Evolutionary conservation across 2,329 filamentous ascomycete genomes (phyloP), one percentile per base, ranked within the genome.

Genomic region (Colletotrichum liaoningense): DNA sequence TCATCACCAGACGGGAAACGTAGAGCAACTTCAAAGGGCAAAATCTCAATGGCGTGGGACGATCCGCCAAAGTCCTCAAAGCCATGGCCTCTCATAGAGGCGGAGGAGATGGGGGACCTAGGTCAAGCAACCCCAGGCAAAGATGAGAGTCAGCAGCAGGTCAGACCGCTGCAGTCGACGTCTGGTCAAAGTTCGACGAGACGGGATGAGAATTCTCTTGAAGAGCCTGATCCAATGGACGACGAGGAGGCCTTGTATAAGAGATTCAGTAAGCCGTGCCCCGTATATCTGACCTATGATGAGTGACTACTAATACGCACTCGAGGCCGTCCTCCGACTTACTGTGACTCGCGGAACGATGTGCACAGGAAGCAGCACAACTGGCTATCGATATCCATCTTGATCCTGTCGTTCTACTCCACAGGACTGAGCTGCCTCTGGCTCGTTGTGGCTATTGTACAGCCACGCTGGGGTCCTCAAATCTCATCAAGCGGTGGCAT

Each of bases 391-490:
- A 77, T 87, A 12, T 85, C 82, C 0, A 82, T 89, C 16, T 77
- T 88, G 22, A 57, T 81, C 1, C 78, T 90, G 1, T 91, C 90
- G 0, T 65, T 93, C 1, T 92, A 93, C 77, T 92, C 91, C 0
- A 93, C 91, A 0, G 75, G 88, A 2, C 84, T 92, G 67, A 93
- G 91, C n/a, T 88, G 86, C 0, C 81, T 93, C n/a, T 95, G 92
- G 85, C 83, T 95, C 1, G 82, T 88, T 1, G 85, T 92, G 5
- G 91, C 93, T 0, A 81, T 93, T 12, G 78, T 84, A 1, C 91
- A 91, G 71, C 93, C 92, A 0, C 84, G 88, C 74, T 95, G 90
- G 81, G 91, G 91, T 9, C 83, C 83, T 9, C 80, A 76, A 2
- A 91, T 95, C 57, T 87, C 86, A 0, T 84, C 85, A 1, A 86